A percentile compares a stretch with the other conserved stretches of the same genome.
phyloP scores from a whole-genome alignment of 2,329 filamentous ascomycete genomes.

The Fusarium sp. region DNA sequence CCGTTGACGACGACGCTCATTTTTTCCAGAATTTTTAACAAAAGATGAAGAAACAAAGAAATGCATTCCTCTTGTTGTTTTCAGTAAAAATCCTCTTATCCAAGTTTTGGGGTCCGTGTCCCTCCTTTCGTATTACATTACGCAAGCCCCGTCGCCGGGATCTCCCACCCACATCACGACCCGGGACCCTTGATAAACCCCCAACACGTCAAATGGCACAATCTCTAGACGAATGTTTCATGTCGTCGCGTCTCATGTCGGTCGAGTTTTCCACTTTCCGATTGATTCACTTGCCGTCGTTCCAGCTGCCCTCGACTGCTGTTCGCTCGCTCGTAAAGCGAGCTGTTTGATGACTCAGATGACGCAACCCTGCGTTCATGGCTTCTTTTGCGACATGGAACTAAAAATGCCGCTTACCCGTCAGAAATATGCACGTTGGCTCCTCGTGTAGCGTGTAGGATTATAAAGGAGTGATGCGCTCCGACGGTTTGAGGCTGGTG shows the following conservation, averaged over 20 bases:
- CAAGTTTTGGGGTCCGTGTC: not conserved
- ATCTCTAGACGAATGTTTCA: not conserved
- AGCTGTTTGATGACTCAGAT: not conserved
- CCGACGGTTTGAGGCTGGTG: not conserved
- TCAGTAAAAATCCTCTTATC: not conserved
- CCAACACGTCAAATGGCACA: not conserved
- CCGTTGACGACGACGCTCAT: not conserved
- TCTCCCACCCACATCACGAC: not conserved
- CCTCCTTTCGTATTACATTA: conserved; percentile 2
- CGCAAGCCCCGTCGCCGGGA: not conserved
- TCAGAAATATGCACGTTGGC: not conserved
- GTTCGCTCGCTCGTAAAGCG: not conserved
- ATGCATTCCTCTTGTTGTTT: not conserved
- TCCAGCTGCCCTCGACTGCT: not conserved
- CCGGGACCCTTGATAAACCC: not conserved
- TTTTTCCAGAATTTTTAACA: not conserved
- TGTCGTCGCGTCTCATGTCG: not conserved
- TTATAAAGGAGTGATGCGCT: not conserved
- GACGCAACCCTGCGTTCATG: not conserved
- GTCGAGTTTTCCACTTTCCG: conserved; percentile 1
- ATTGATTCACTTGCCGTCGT: not conserved
- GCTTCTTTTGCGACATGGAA: not conserved
- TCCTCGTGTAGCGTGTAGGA: not conserved
- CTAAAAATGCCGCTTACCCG: not conserved
- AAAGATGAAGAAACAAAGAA: not conserved